Base-by-base conservation (phyloP, 2,329 filamentous ascomycete species). In the Calcarisporium arbuscula region DNA sequence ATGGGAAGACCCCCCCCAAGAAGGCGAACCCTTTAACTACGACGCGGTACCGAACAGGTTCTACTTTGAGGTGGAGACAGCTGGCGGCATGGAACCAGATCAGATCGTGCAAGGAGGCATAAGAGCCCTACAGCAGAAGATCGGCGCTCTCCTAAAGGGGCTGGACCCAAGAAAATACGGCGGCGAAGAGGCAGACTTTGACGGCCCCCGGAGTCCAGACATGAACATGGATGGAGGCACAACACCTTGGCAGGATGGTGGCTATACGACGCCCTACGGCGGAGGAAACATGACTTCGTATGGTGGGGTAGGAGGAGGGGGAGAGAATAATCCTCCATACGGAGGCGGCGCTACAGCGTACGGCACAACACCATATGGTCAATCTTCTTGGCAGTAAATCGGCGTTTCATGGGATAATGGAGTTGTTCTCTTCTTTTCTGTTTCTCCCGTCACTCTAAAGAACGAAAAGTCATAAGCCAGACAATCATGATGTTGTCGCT, bases 51-150 rank as follows among this genome's bases (percentile, higher is more conserved):
- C 92, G 5, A 72, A 70, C 41, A 77, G 77, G 46, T 98, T 95
- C 69, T 98, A 95, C 68, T 84, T 90, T 53, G 88, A 95, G 53
- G 82, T 98, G 30, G 92, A 98, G 61, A 82, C 84, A 30, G 81
- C 85, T 23, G 92, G 92, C 22, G 85, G 81, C 49, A 77, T 96
- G 41, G 85, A 92, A 19, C 90, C 92, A 0, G 90, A 98, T 53
- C 74, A 79, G 42, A 92, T 96, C 48, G 79, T 98, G 33, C 81
- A 89, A 50, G 80, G 87, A 50, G 89, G 88, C 21, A 94, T 98
- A 58, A 80, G 83, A 44, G 82, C 87, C 19, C 68, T 98, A 36
- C 92, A 96, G 58, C 77, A 83, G 47, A 98, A 98, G 65, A 76
- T 98, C 22, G 92, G 89, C 3, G 73, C 72, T 5, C 75, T 95